Conservation (phyloP, 2,329 filamentous ascomycete species). For the Neopestalotiopsis sp. region DNA sequence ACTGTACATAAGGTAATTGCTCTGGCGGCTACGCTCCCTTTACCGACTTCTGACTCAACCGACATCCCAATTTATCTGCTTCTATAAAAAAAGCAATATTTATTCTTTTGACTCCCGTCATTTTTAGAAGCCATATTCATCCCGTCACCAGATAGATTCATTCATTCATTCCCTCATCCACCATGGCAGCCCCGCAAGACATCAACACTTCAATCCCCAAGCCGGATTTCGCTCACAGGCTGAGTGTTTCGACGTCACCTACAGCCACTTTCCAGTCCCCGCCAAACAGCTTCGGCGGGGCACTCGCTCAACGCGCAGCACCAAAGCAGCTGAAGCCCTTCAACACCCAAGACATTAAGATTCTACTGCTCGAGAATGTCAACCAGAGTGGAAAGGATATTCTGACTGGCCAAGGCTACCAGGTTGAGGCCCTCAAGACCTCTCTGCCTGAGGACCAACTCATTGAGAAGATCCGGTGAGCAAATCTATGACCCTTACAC, state of each 20-base stretch:
- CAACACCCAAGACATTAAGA: slow-evolving; percentile 94
- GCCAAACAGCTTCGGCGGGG: slow-evolving; percentile 65
- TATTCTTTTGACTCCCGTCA: too few species aligned
- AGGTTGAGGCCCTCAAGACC: slow-evolving; percentile 89
- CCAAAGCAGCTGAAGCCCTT: slow-evolving; percentile 92
- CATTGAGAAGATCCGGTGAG: slow-evolving; percentile 93
- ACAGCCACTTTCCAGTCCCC: slow-evolving; percentile 77
- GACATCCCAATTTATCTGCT: neutral
- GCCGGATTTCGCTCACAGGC: slow-evolving; percentile 58
- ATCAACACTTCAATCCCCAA: slow-evolving; percentile 46
- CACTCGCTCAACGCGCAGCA: slow-evolving; percentile 47
- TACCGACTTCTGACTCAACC: slow-evolving; percentile 18
- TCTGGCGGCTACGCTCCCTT: neutral
- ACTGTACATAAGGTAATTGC: neutral
- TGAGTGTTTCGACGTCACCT: slow-evolving; percentile 78
- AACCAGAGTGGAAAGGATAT: slow-evolving; percentile 89
- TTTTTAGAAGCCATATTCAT: neutral
- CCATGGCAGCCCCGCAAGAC: slow-evolving; percentile 54
- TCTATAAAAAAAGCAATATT: too few species aligned
- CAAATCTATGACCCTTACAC: slow-evolving; percentile 18
- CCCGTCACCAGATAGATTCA: neutral
- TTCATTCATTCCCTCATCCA: slow-evolving; percentile 10
- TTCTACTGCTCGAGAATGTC: slow-evolving; percentile 93
- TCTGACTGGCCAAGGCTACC: slow-evolving; percentile 85
- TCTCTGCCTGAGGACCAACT: slow-evolving; percentile 91